These are phyloP conservation scores for Jatropha podagrica DNA, from an alignment of 441 rosid species.

Conservation along the genomic window DNA sequence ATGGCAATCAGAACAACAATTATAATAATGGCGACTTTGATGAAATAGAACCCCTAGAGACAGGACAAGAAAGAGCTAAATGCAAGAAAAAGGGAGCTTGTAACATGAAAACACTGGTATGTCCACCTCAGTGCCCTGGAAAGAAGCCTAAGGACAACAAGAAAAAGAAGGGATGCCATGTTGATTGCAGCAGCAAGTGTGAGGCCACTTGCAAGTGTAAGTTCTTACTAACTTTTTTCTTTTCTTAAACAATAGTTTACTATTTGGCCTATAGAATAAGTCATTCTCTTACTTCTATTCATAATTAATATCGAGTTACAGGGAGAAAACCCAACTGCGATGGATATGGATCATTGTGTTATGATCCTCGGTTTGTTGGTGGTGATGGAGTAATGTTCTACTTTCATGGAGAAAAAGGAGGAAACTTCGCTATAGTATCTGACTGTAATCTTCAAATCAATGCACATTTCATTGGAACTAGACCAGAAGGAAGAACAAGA, in stretches of 20 bases:
- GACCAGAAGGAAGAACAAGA: conserved; percentile 72
- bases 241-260: no score
- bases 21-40: conserved; percentile 29
- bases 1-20: conserved; percentile 6
- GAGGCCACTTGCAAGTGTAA: conserved; percentile 83
- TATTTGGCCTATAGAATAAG: no score
- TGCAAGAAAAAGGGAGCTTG: conserved; percentile 55
- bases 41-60: conserved; percentile 25
- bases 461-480: conserved; percentile 84
- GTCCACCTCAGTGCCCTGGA: conserved; percentile 68
- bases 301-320: conserved; percentile 21
- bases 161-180: conserved; percentile 62
- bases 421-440: conserved; percentile 81
- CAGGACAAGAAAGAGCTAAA: conserved; percentile 48
- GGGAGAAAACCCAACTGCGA: conserved; percentile 74
- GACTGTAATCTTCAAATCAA: conserved; percentile 75
- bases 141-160: conserved; percentile 67
- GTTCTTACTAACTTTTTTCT: conserved; percentile 7
- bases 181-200: conserved; percentile 73
- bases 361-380: conserved; percentile 81
- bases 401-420: conserved; percentile 83
- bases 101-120: conserved; percentile 44
- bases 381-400: conserved; percentile 94
- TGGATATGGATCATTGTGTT: conserved; percentile 81
- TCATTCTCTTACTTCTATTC: background rate